A percentile compares a stretch with the other conserved stretches of the same genome.
Evolutionary conservation across 2,329 filamentous ascomycete genomes (phyloP).

Genomic region (Daldinia sp.): DNA sequence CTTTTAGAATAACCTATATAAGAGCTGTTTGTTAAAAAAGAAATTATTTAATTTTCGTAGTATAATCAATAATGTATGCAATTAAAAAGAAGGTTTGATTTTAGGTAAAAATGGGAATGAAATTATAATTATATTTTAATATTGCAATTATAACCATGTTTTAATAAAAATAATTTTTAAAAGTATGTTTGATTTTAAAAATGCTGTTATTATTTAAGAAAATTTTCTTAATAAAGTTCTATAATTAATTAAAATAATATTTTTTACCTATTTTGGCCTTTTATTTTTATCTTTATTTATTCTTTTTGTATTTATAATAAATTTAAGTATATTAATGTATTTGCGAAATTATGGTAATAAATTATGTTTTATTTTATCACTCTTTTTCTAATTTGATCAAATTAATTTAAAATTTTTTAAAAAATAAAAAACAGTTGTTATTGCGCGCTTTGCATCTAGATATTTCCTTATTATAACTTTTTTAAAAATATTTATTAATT

Average conservation of each 20-base stretch:
- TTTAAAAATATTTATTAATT: background rate
- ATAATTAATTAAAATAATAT: background rate
- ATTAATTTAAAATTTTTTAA: no score
- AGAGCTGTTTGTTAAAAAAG: background rate
- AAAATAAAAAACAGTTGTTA: no score
- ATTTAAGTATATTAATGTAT: background rate
- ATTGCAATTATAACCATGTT: background rate
- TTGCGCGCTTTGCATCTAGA: background rate
- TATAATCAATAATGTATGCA: background rate
- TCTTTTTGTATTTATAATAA: background rate
- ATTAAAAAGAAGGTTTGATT: background rate
- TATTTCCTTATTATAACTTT: background rate
- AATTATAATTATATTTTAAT: background rate
- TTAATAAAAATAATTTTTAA: background rate
- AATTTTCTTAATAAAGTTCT: background rate
- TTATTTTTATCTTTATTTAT: background rate
- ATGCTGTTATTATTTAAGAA: background rate
- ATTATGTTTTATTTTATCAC: background rate
- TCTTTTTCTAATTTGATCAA: background rate
- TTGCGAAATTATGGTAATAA: background rate
- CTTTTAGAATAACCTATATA: background rate
- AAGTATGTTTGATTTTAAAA: background rate
- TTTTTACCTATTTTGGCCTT: background rate
- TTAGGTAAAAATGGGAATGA: background rate
- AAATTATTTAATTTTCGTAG: background rate